Base-by-base conservation (phyloP, 805 yeast genomes). In the Yarrowia bubula region DNA sequence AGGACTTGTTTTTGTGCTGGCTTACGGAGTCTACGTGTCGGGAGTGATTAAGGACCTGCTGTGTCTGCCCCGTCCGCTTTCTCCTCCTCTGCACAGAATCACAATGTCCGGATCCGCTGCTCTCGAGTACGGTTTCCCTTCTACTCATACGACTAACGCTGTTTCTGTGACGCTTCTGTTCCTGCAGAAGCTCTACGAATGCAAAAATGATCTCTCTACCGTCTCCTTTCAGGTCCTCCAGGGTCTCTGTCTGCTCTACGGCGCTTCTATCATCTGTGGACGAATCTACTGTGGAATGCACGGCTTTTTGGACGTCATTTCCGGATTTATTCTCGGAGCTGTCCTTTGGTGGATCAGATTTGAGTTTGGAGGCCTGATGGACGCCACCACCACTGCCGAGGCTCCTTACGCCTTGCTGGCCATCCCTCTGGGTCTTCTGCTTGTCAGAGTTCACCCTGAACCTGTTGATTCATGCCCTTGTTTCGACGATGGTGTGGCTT, bases 231-330 rank as follows among this genome's bases (percentile, higher is more conserved):
- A 38, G 41, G 8, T 37, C 1, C 43, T 61, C 15, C 69, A 68
- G 38, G 44, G 61, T 13, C 53, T 67, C 22, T 69, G 68, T 63
- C 15, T 55, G 22, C 64, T 83, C 22, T 92, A 92, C 73, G 86
- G 85, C 71, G 66, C 80, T 41, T 84, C 92, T 8, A 78, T 95
- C 67, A 82, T 89, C 1, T 73, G 85, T 67, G 99, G 99, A 15
- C 80, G 99, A 65, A 72, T 93, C 9, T 93, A 95, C 77, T 92
- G 97, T 74, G 99, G 99, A 3, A 93, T 93, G 99, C 99, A 95
- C 76, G 98, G 99, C 2, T 83, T 89, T 67, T 75, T 89, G 22
- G 99, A 95, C 73, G 80, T 95, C 2, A 60, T 77, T 0, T 73
- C 83, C 17, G 99, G 99, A 6, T 76, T 84, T 0, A 0, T 82